Base-by-base conservation (phyloP, 768 basidiomycete genomes). In the Leccinum rimulosum region DNA sequence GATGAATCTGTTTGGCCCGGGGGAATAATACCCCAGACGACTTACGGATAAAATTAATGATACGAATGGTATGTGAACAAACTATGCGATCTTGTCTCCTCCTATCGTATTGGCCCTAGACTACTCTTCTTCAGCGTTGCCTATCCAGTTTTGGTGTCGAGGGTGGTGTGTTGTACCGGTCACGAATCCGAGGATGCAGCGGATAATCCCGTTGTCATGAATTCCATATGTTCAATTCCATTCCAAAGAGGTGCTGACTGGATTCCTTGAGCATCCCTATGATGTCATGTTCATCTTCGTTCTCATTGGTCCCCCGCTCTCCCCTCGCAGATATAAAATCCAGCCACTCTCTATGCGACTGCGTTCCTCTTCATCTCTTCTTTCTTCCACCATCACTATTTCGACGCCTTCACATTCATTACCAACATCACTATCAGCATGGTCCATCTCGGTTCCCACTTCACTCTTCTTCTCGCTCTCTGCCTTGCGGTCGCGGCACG, bases 361-460 rank as follows among this genome's bases (percentile, higher is more conserved):
- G 27, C 54, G 30, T 52, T 28, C 50, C 30, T 57, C 36, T 49
- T 36, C 54, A 27, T 43, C 57, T 59, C 52, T 7, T 58, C 57
- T 56, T 62, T 28, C 22, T 51, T 53, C 53, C 49, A 19, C 47
- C 62, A 63, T 58, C 54, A 61, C 58, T 59, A 69, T 61, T 50
- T 54, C 50, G 48, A 50, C 49, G 50, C 17, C 50, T 28, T 52
- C 70, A 73, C 70, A 52, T 55, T 71, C 71, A 36, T 65, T 68
- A 64, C 51, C 27, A 33, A 65, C 71, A 71, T 69, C 19, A 66
- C 64, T 61, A 72, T 59, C 60, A 52, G 52, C 58, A 71, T 72
- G 70, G 66, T 72, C 57, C 72, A 66, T 53, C 64, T 73, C 60
- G 60, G 56, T 27, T 40, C 63, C 58, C 72, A 61, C 59, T 73